Percentiles rank a stretch among this genome's conserved stretches.
Evolutionary conservation across 1,139 yeast species (phyloP).

Genomic region (Casaregolazyma lundiana): DNA sequence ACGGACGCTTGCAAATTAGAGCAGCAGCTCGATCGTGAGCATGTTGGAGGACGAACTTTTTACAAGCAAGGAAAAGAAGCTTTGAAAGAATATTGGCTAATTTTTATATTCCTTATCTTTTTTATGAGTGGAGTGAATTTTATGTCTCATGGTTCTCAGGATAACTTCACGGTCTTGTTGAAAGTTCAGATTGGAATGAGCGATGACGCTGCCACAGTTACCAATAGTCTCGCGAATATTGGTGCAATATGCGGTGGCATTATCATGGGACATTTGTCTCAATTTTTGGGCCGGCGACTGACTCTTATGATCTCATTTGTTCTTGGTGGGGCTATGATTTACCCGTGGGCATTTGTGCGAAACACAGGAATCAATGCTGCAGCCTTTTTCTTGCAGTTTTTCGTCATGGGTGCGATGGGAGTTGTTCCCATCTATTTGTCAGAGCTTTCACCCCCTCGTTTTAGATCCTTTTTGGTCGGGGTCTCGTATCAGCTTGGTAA

Average conservation of each 20-base stretch:
- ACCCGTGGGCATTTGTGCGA: constrained; percentile 66
- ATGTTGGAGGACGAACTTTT: constrained; percentile 24
- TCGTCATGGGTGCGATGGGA: constrained; percentile 89
- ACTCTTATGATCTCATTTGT: constrained; percentile 56
- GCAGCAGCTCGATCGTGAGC: constrained; percentile 24
- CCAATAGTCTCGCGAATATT: constrained; percentile 63
- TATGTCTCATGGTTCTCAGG: constrained; percentile 72
- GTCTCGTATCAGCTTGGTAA: constrained; percentile 80
- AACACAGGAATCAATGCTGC: constrained; percentile 65
- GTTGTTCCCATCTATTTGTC: constrained; percentile 73
- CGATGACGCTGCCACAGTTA: constrained; percentile 53
- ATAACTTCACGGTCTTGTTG: constrained; percentile 62
- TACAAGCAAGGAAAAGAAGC: constrained; percentile 27
- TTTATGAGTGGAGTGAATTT: constrained; percentile 65
- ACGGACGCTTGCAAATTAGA: constrained; percentile 49
- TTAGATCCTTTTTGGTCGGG: constrained; percentile 70
- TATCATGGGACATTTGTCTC: constrained; percentile 55
- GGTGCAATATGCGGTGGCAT: constrained; percentile 70
- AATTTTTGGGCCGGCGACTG: constrained; percentile 57
- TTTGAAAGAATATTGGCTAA: constrained; percentile 35
- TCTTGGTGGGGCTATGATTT: constrained; percentile 61
- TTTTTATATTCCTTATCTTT: constrained; percentile 46
- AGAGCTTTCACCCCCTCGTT: constrained; percentile 75
- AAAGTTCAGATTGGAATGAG: constrained; percentile 50
- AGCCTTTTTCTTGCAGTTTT: constrained; percentile 72